A percentile compares a stretch with the other conserved stretches of the same genome.
Evolutionary conservation across 2,329 filamentous ascomycete genomes (phyloP).

Genomic region (Paraphaeosphaeria sporulosa): DNA sequence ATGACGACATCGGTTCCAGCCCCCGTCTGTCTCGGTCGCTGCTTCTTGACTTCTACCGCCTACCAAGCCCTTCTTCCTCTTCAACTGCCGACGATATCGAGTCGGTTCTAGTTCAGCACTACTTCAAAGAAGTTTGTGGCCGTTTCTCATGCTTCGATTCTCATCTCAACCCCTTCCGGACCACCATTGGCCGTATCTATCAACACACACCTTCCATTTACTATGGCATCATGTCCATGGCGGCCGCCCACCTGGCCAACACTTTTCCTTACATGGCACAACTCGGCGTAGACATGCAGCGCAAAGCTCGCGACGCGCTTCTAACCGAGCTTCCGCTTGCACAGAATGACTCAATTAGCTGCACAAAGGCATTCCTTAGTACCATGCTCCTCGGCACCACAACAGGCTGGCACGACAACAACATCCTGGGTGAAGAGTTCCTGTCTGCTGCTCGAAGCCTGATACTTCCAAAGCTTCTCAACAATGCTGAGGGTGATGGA

Average conservation of each 20-base stretch:
- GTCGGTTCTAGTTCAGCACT: conserved; percentile 67
- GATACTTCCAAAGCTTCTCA: conserved; percentile 55
- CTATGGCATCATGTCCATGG: conserved; percentile 70
- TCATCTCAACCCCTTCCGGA: conserved; percentile 67
- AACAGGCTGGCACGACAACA: conserved; percentile 66
- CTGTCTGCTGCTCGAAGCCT: conserved; percentile 57
- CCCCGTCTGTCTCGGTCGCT: conserved; percentile 48
- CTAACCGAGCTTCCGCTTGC: conserved; percentile 58
- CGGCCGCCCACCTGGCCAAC: conserved; percentile 66
- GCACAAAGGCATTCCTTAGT: conserved; percentile 63
- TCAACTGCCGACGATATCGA: conserved; percentile 55
- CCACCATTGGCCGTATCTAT: conserved; percentile 65
- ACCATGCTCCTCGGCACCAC: conserved; percentile 67
- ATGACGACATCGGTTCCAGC: conserved; percentile 29
- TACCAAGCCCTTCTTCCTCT: conserved; percentile 44
- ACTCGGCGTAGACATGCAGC: conserved; percentile 60
- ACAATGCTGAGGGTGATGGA: conserved; percentile 36
- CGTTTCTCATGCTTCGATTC: conserved; percentile 72
- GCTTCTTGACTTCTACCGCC: conserved; percentile 48
- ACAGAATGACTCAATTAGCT: conserved; percentile 43
- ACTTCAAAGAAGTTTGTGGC: conserved; percentile 68
- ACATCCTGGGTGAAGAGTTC: conserved; percentile 62
- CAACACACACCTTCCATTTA: conserved; percentile 66
- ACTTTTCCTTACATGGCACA: conserved; percentile 62
- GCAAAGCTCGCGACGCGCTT: conserved; percentile 61